Evolutionary conservation across 2,329 filamentous ascomycete species (phyloP), one percentile per base, ranked within the genome.

Genomic region (Stagonosporopsis tanaceti): DNA sequence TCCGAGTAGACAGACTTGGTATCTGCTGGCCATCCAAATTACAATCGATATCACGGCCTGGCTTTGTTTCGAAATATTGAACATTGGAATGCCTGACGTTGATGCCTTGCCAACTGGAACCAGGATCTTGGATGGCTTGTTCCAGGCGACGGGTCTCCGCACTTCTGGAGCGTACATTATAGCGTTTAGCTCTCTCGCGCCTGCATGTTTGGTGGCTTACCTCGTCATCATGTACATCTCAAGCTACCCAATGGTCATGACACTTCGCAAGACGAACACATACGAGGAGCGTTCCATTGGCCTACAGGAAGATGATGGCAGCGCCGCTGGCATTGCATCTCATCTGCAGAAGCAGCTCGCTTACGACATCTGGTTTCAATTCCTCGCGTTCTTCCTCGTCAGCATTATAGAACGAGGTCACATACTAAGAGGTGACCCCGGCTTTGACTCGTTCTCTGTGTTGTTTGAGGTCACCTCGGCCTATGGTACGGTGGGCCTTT

Each of bases 241-340:
- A 0, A 84, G 82, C 2, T 88, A 87, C 58, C 87, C 87, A 0
- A 82, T 88, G 22, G 82, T 85, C 25, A 85, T 89, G 57, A 86
- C 84, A 1, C 85, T 89, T 76, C 84, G 88, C 27, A 86, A 88
- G 69, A 89, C 87, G 37, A 91, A 91, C 67, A 85, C 89, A 28
- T 91, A 91, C 68, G 88, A 91, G 69, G 88, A 91, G 66, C 81
- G 86, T 6, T 87, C 85, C 0, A 78, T 91, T 1, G 87, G 87
- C 0, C 83, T 88, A 30, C 85, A 87, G 57, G 75, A 68, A 44
- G 40, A 59, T 12, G 64, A 63, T 14, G 55, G 44, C 20, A 62
- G 62, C 40, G 47, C 64, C 22, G 54, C 57, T 15, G 61, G 62
- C 15, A 62, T 69, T 2, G 62, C 70, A 4, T 60, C 79, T 38